Conservation (phyloP, 108 stramenopile genomes). For the Nitzschia sp. region DNA sequence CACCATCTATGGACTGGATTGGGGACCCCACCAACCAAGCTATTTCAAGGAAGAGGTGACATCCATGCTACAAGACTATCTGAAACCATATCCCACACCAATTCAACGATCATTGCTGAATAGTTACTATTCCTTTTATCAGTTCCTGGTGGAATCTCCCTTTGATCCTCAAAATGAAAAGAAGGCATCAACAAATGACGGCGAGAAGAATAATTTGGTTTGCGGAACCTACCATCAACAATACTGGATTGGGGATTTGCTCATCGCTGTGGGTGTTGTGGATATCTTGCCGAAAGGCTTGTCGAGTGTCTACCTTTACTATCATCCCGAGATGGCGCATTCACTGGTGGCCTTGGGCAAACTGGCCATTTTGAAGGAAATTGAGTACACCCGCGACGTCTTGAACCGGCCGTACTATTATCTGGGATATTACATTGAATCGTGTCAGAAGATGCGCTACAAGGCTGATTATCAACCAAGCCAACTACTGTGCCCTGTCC, state of each 20-base stretch:
- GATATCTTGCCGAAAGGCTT: conserved; percentile 91
- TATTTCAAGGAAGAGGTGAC: conserved; percentile 32
- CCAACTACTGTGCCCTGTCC: conserved; percentile 86
- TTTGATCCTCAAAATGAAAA: conserved; percentile 12
- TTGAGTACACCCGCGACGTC: conserved; percentile 75
- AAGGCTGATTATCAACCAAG: conserved; percentile 96
- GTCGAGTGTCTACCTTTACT: conserved; percentile 95
- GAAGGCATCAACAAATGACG: not conserved
- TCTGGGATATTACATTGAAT: conserved; percentile 95
- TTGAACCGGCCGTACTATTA: conserved; percentile 81
- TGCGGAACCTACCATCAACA: conserved; percentile 90
- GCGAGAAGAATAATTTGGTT: conserved; percentile 36
- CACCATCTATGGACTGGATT: conserved; percentile 20
- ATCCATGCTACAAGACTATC: conserved; percentile 17
- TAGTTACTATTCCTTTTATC: conserved; percentile 53
- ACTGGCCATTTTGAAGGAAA: conserved; percentile 91
- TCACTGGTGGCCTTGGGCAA: conserved; percentile 83
- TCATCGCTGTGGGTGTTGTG: conserved; percentile 92
- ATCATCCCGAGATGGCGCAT: conserved; percentile 81
- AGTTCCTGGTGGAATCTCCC: conserved; percentile 80
- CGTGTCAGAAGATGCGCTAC: conserved; percentile 94
- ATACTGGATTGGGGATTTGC: conserved; percentile 77
- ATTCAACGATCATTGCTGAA: conserved; percentile 15
- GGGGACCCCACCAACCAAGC: conserved; percentile 40
- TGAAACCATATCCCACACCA: conserved; percentile 15